phyloP scores from a whole-genome alignment of 495 filamentous ascomycete genomes.

The Neurospora africana region DNA sequence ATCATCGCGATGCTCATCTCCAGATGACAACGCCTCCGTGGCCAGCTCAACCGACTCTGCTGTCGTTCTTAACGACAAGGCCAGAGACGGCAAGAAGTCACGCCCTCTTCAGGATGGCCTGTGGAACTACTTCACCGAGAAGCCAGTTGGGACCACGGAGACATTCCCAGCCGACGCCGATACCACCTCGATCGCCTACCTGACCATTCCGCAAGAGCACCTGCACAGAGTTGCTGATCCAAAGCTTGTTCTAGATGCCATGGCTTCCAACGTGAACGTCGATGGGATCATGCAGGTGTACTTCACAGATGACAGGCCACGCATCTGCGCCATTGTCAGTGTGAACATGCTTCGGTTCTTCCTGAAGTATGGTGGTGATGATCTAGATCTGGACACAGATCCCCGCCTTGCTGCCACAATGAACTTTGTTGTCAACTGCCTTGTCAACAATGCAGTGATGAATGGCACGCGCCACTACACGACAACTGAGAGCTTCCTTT shows the following conservation, averaged over 20 bases:
- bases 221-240: constrained; percentile 4
- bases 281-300: constrained; percentile 17
- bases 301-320: constrained; percentile 5
- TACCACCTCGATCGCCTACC: constrained; percentile 17
- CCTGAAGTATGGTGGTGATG: constrained; percentile 3
- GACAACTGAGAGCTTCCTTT: not conserved
- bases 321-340: constrained; percentile 8
- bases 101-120: not conserved
- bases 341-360: constrained; percentile 16
- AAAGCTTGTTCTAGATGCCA: not conserved
- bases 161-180: constrained; percentile 12
- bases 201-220: constrained; percentile 7
- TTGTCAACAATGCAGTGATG: not conserved
- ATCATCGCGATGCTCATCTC: constrained; percentile 2
- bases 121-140: constrained; percentile 6
- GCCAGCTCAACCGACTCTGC: not conserved
- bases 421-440: not conserved
- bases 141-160: constrained; percentile 5
- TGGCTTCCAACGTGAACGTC: constrained; percentile 6
- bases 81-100: not conserved
- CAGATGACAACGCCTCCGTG: not conserved
- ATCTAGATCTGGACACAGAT: not conserved
- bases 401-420: not conserved
- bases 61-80: not conserved
- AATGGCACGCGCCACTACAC: not conserved